Evolutionary conservation across 441 rosid species (phyloP).

Genomic region (Bocquillonia castaneifolia): DNA sequence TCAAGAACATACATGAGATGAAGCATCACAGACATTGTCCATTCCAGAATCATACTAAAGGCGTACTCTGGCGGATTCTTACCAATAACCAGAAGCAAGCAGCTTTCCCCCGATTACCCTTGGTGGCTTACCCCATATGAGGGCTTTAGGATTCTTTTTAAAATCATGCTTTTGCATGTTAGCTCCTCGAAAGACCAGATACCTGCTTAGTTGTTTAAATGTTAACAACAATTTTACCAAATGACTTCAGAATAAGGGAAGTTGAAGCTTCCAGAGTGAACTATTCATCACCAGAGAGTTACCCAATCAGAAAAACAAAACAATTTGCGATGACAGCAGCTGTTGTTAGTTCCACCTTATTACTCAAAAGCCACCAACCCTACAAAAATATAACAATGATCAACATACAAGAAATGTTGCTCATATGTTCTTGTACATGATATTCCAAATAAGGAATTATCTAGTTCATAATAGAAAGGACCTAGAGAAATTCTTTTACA

Average conservation of each 20-base stretch:
- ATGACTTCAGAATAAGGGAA: constrained; percentile 2
- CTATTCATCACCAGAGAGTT: constrained; percentile 24
- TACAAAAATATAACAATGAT: constrained; percentile 21
- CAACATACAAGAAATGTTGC: constrained; percentile 11
- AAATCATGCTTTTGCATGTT: constrained; percentile 84
- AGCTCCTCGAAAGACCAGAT: constrained; percentile 79
- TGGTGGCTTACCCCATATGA: constrained; percentile 79
- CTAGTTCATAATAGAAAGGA: neutral
- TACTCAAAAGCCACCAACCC: constrained; percentile 95
- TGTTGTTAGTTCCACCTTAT: constrained; percentile 60
- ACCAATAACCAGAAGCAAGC: constrained; percentile 95
- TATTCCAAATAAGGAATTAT: neutral
- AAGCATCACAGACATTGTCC: constrained; percentile 2
- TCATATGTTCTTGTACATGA: neutral
- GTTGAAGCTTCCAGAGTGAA: neutral
- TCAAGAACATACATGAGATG: constrained; percentile 6
- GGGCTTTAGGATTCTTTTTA: constrained; percentile 78
- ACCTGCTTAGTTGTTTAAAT: constrained; percentile 34
- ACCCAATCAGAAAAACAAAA: constrained; percentile 70
- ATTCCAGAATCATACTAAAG: neutral
- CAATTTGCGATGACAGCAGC: constrained; percentile 54
- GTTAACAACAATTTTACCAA: constrained; percentile 14
- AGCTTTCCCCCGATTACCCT: constrained; percentile 75
- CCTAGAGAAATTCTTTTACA: neutral
- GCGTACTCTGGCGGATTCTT: constrained; percentile 20